phyloP scores from a whole-genome alignment of 805 yeast species.

The Yarrowia divulgata region DNA sequence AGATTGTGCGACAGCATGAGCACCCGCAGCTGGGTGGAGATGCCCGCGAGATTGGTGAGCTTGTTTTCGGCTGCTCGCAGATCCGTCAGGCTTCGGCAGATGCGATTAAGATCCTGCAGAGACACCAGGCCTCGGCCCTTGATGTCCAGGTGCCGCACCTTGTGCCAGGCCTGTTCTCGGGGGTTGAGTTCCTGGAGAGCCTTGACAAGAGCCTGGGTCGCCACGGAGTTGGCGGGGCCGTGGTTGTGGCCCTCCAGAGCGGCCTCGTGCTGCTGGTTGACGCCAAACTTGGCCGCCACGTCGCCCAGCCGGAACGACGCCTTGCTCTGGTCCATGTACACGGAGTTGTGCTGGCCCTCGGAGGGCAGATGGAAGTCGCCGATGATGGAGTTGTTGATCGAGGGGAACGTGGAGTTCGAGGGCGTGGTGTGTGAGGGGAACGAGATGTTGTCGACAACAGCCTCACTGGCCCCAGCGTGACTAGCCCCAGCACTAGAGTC shows the following conservation, averaged over 20 bases:
- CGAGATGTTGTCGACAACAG: no score
- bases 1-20: constrained; percentile 53
- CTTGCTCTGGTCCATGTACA: constrained; percentile 33
- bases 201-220: constrained; percentile 51
- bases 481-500: neutral
- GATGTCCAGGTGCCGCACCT: constrained; percentile 51
- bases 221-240: constrained; percentile 30
- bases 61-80: constrained; percentile 54
- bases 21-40: constrained; percentile 53
- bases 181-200: constrained; percentile 54
- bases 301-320: constrained; percentile 13
- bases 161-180: constrained; percentile 54
- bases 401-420: constrained; percentile 7
- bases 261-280: constrained; percentile 8
- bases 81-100: constrained; percentile 54
- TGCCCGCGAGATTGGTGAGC: constrained; percentile 56
- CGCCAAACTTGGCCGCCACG: neutral
- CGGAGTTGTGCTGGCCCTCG: constrained; percentile 27
- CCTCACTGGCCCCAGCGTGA: neutral
- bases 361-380: constrained; percentile 28
- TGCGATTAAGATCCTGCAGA: constrained; percentile 53
- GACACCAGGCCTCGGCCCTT: constrained; percentile 52
- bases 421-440: no score
- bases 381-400: constrained; percentile 17
- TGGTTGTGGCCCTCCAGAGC: constrained; percentile 36